phyloP scores from a whole-genome alignment of 2,329 filamentous ascomycete species.

The Magnaporthiopsis poae region DNA sequence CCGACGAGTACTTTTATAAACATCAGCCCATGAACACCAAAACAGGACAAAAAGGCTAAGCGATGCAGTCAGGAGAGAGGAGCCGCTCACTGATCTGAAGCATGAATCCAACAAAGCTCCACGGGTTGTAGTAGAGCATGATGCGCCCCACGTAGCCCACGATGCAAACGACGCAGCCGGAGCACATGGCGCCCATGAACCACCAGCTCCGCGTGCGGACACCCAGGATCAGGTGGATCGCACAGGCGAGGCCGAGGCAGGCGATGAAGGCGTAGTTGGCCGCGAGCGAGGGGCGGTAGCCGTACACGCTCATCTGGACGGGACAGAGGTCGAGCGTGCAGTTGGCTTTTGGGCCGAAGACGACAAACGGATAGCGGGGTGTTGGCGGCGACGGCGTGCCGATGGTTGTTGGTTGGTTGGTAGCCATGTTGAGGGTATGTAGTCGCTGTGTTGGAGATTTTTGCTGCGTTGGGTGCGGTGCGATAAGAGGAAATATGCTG shows the following conservation, averaged over 20 bases:
- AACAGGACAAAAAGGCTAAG: too few species aligned
- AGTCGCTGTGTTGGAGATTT: too few species aligned
- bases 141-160: slow-evolving; percentile 54
- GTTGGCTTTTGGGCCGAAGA: slow-evolving; percentile 37
- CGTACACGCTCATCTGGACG: slow-evolving; percentile 34
- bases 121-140: slow-evolving; percentile 47
- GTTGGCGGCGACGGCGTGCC: too few species aligned
- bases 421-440: not conserved
- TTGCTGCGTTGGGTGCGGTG: not conserved
- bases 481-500: too few species aligned
- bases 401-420: too few species aligned
- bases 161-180: slow-evolving; percentile 48
- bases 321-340: slow-evolving; percentile 40
- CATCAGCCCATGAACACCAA: too few species aligned
- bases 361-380: slow-evolving; percentile 10
- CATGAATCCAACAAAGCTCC: slow-evolving; percentile 49
- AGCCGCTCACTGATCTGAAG: slow-evolving; percentile 48
- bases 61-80: not conserved
- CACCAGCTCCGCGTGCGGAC: slow-evolving; percentile 36
- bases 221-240: slow-evolving; percentile 35
- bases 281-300: slow-evolving; percentile 35
- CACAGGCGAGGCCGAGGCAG: slow-evolving; percentile 37
- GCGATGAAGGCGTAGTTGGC: slow-evolving; percentile 33
- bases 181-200: slow-evolving; percentile 42
- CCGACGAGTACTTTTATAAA: slow-evolving; percentile 42